Conservation (phyloP, 371 early-diverging fungal species). For the Mortierella polycephala region DNA sequence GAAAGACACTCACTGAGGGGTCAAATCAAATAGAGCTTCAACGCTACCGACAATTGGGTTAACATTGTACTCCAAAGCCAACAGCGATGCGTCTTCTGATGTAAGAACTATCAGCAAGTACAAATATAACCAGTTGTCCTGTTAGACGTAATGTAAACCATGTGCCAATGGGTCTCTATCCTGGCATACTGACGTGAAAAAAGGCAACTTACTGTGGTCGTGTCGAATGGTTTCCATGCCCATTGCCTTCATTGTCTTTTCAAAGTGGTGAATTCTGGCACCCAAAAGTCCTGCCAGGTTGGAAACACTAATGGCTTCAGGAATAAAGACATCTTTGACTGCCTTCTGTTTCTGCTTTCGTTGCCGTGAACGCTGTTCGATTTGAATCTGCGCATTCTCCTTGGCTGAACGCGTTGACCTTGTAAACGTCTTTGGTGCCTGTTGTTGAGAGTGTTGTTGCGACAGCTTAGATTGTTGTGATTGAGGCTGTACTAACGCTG, state of each 20-base stretch:
- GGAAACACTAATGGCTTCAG: conserved; percentile 85
- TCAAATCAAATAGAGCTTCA: conserved; percentile 47
- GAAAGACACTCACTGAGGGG: conserved; percentile 18
- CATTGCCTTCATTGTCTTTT: conserved; percentile 73
- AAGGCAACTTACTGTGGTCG: conserved; percentile 64
- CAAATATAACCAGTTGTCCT: too few species aligned
- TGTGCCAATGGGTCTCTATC: background rate
- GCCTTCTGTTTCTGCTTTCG: conserved; percentile 42
- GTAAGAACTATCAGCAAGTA: conserved; percentile 68
- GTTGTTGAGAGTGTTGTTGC: conserved; percentile 4
- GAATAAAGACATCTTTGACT: conserved; percentile 78
- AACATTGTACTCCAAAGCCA: conserved; percentile 87
- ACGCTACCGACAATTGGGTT: conserved; percentile 81
- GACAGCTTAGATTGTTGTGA: conserved; percentile 3
- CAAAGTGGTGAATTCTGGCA: conserved; percentile 76
- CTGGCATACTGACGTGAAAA: background rate
- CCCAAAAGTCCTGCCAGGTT: conserved; percentile 83
- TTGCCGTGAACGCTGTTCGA: conserved; percentile 25
- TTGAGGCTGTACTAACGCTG: conserved; percentile 1
- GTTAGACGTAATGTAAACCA: too few species aligned
- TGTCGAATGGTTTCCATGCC: conserved; percentile 83
- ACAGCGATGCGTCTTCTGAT: conserved; percentile 85
- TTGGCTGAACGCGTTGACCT: conserved; percentile 22
- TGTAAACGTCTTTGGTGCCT: conserved; percentile 6
- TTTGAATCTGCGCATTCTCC: conserved; percentile 34